phyloP scores from a whole-genome alignment of 225 moss, liverwort and hornwort genomes.

The Physcomitrellopsis africana region DNA sequence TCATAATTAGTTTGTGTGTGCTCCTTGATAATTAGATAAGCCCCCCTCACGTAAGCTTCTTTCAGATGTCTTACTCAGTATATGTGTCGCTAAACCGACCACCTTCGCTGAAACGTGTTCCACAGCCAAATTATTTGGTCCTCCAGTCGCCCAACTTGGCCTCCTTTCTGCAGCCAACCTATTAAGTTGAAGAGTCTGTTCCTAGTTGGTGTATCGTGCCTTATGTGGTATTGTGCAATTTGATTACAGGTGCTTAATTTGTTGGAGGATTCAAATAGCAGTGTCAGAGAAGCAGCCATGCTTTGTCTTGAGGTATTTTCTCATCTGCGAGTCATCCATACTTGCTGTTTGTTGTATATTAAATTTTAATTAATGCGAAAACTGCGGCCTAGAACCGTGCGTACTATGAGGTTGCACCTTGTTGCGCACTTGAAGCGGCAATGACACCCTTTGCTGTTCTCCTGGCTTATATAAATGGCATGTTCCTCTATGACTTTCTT shows the following conservation, averaged over 20 bases:
- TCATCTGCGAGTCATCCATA: slow-evolving; percentile 25
- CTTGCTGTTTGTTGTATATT: slow-evolving; percentile 15
- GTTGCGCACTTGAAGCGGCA: background rate
- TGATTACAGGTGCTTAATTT: slow-evolving; percentile 73
- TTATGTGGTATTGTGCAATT: slow-evolving; percentile 23
- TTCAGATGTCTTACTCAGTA: background rate
- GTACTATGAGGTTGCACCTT: slow-evolving; percentile 19
- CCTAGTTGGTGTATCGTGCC: background rate
- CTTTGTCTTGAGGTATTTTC: slow-evolving; percentile 84
- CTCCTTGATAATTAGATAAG: background rate
- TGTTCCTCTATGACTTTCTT: slow-evolving; percentile 21
- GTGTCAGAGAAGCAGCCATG: slow-evolving; percentile 96
- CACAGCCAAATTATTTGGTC: slow-evolving; percentile 4
- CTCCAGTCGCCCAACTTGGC: slow-evolving; percentile 8
- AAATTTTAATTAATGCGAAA: background rate
- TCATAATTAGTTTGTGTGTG: slow-evolving; percentile 13
- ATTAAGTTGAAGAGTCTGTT: background rate
- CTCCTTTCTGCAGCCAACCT: slow-evolving; percentile 5
- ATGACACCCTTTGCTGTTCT: background rate
- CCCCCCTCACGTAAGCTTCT: slow-evolving; percentile 8
- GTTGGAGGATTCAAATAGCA: slow-evolving; percentile 95
- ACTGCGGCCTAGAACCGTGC: background rate
- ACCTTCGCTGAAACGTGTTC: slow-evolving; percentile 11
- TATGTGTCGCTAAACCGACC: slow-evolving; percentile 7
- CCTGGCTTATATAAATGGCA: background rate